These are phyloP conservation scores for Tulasnella sp. DNA, from an alignment of 768 basidiomycete genomes.

Conservation along the genomic window DNA sequence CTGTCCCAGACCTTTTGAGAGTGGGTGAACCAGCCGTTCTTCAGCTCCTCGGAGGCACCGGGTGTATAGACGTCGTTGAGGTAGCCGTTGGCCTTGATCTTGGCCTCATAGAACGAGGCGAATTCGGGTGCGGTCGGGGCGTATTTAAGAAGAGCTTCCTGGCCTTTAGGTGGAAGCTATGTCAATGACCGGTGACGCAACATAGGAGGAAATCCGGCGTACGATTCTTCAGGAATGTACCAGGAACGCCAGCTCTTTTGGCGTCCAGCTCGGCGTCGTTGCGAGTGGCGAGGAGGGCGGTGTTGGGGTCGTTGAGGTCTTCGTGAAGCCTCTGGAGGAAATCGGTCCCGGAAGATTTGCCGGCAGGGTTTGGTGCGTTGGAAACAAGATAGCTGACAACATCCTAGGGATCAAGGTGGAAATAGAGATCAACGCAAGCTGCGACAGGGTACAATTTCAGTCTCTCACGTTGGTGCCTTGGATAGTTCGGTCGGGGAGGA, in stretches of 20 bases:
- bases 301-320: conserved; percentile 40
- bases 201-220: conserved; percentile 20
- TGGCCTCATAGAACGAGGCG: conserved; percentile 36
- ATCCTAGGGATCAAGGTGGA: not conserved
- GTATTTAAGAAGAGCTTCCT: conserved; percentile 32
- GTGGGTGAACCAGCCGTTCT: conserved; percentile 30
- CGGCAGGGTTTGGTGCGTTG: conserved; percentile 29
- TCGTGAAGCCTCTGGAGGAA: conserved; percentile 34
- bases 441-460: not conserved
- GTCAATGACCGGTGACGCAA: not conserved
- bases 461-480: conserved; percentile 29
- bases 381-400: conserved; percentile 34
- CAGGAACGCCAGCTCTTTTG: conserved; percentile 27
- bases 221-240: conserved; percentile 32
- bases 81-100: conserved; percentile 31
- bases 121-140: conserved; percentile 27
- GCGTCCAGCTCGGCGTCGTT: conserved; percentile 37
- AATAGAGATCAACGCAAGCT: not conserved
- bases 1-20: conserved; percentile 32
- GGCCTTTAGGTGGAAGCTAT: conserved; percentile 27
- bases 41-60: conserved; percentile 27
- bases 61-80: conserved; percentile 35
- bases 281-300: conserved; percentile 31
- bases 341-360: conserved; percentile 25
- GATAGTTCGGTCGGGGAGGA: conserved; percentile 26